These are phyloP conservation scores for Acorus calamus DNA, from an alignment of 106 monocot species.

Conservation along the genomic window DNA sequence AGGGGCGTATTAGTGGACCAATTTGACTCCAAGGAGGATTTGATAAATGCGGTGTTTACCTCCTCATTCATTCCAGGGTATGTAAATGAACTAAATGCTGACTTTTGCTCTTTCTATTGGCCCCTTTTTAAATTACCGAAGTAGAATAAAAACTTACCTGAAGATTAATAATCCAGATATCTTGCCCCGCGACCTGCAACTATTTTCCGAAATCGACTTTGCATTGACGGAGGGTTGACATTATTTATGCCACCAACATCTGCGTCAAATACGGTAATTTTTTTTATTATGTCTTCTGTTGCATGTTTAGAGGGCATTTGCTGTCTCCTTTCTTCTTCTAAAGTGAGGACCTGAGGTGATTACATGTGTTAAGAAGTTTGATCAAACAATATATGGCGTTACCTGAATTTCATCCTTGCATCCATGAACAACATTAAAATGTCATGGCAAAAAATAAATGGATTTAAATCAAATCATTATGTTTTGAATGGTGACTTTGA, in stretches of 20 bases:
- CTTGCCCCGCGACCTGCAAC: slow-evolving; percentile 83
- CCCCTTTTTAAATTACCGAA: neutral
- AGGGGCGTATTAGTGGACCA: slow-evolving; percentile 83
- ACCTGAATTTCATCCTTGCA: too few species aligned
- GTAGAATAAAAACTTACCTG: neutral
- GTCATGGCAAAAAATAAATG: too few species aligned
- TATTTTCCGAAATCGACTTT: slow-evolving; percentile 62
- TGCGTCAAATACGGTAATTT: slow-evolving; percentile 64
- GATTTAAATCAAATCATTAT: too few species aligned
- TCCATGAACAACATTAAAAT: too few species aligned
- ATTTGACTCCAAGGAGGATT: slow-evolving; percentile 93
- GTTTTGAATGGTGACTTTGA: neutral
- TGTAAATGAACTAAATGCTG: slow-evolving; percentile 8
- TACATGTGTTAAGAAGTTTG: too few species aligned
- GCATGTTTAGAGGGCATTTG: too few species aligned
- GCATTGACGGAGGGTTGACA: slow-evolving; percentile 91
- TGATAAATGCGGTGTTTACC: slow-evolving; percentile 83
- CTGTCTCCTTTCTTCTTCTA: too few species aligned
- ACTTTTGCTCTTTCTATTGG: neutral
- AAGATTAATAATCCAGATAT: slow-evolving; percentile 38
- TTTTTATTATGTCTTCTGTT: neutral
- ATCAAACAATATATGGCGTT: too few species aligned
- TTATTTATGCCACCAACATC: slow-evolving; percentile 96
- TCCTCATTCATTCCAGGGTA: slow-evolving; percentile 99
- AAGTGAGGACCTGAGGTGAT: too few species aligned